Evolutionary conservation across 306 rosid genomes (phyloP).

Genomic region (Prunus fruticosa): DNA sequence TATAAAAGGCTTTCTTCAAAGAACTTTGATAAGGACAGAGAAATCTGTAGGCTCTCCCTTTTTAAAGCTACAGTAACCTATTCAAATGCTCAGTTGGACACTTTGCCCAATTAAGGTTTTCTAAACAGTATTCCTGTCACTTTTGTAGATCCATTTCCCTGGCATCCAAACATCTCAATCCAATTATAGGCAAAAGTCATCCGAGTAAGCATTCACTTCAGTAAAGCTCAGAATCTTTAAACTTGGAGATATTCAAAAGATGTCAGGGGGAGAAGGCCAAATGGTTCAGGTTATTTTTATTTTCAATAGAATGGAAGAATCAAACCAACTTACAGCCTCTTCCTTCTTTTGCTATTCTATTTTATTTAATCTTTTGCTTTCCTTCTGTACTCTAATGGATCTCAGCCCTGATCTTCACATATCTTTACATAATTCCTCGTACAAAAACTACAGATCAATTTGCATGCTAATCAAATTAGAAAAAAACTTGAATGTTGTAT

Average conservation of each 20-base stretch:
- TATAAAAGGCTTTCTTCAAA: no score
- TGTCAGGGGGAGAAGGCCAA: background rate
- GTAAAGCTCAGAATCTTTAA: background rate
- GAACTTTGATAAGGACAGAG: background rate
- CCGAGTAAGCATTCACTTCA: background rate
- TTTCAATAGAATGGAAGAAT: background rate
- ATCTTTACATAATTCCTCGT: background rate
- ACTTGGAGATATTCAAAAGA: background rate
- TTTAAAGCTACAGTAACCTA: background rate
- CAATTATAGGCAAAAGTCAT: background rate
- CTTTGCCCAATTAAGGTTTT: background rate
- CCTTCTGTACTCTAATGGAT: background rate
- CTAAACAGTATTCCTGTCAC: background rate
- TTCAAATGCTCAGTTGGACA: background rate
- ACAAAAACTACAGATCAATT: background rate
- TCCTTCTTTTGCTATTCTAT: background rate
- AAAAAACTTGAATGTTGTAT: background rate
- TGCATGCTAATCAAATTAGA: background rate
- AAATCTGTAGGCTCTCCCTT: background rate
- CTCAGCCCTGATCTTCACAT: background rate
- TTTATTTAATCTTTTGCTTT: background rate
- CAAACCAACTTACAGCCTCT: background rate
- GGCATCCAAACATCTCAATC: background rate
- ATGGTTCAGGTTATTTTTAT: background rate
- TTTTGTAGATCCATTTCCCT: background rate